Base-by-base conservation (phyloP, 306 rosid genomes). In the Vigna unguiculata region DNA sequence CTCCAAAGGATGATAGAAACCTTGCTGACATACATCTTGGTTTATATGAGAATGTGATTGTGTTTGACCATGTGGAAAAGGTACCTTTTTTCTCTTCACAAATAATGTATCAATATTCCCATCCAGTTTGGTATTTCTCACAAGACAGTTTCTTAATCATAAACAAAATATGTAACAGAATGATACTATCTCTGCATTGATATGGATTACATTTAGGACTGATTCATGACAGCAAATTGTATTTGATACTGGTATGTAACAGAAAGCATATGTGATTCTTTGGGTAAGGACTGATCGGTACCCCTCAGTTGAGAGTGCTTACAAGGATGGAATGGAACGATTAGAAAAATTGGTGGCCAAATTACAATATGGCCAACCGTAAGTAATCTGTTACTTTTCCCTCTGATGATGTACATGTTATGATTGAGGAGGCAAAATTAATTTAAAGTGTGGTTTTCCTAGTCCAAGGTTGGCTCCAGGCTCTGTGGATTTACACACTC, bases 21-120 rank as follows among this genome's bases (percentile, higher is more conserved):
- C 97, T 93, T 46, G 73, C 98, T 9, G 98, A 93, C 85, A 89
- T 93, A 62, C 95, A 93, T 80, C 85, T 93, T 30, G 96, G 93
- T 36, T 95, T 91, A 62, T 91, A 93, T 68, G 92, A 88, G 15
- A 87, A 82, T 66, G 96, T 90, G 24, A 59, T 91, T 62, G 97
- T 93, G 77, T 88, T 93, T 82, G 97, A 93, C 78, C 91, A 93
- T 14, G 91, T 90, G 15, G 91, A 91, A 78, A 93, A 91, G 98
- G 98, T 91, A 74, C 15, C 19, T 49, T 78, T 76, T 49, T 40
- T 60, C 59, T 5, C 67, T 73, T 69, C 51, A 30, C 32, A 67
- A 54, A 9, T 62, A 43, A 2, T 49, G 55, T n/a, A n/a, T 51
- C 1, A 2, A 51, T 8, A 10, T 7, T 52, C 5, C 4, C 24